Conservation (phyloP, 1,284 basidiomycete genomes). For the Polyporus tsugae region DNA sequence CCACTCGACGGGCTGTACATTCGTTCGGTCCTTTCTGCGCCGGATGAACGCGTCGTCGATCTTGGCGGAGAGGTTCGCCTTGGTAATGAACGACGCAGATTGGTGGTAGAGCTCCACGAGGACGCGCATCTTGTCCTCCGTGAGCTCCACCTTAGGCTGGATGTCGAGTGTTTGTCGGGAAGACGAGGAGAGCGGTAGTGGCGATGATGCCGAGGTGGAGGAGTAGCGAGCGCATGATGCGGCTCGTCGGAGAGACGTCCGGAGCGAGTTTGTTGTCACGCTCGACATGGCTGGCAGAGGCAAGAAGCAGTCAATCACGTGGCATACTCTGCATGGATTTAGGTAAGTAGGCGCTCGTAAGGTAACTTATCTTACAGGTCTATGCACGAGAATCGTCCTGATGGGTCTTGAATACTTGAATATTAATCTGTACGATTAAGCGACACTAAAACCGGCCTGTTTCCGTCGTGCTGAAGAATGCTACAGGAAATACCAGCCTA, state of each 20-base stretch:
- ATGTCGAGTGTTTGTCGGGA: constrained; percentile 27
- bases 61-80: constrained; percentile 66
- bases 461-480: too few relatives aligned
- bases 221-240: constrained; percentile 25
- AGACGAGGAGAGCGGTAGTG: constrained; percentile 9
- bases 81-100: constrained; percentile 69
- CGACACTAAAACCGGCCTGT: too few relatives aligned
- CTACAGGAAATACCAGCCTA: too few relatives aligned
- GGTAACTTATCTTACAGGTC: too few relatives aligned
- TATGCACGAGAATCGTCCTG: too few relatives aligned
- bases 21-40: not conserved
- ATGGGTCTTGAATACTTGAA: too few relatives aligned
- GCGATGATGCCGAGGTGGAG: constrained; percentile 25
- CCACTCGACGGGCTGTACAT: constrained; percentile 12
- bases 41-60: constrained; percentile 68
- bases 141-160: constrained; percentile 45
- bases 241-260: constrained; percentile 28
- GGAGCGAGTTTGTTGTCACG: constrained; percentile 25
- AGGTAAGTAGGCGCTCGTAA: not conserved
- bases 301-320: constrained; percentile 30
- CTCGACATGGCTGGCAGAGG: constrained; percentile 33
- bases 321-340: not conserved
- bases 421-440: too few relatives aligned
- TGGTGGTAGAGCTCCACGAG: constrained; percentile 80
- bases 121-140: constrained; percentile 71